These are phyloP conservation scores for Claviceps maximensis DNA, from an alignment of 2,329 filamentous ascomycete species.

Conservation along the genomic window DNA sequence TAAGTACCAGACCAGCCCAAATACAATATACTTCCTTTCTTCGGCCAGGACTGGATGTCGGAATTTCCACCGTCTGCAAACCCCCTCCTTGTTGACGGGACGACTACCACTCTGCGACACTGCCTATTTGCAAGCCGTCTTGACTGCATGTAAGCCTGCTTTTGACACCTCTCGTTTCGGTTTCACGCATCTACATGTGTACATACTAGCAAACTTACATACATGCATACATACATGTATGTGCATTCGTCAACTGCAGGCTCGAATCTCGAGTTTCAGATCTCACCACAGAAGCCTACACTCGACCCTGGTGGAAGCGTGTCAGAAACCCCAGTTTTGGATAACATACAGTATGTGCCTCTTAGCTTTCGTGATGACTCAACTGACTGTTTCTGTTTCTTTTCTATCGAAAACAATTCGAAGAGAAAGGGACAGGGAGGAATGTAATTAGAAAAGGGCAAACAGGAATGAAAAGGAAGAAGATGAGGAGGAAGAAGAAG, in stretches of 20 bases:
- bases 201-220: too few relatives aligned
- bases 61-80: background rate
- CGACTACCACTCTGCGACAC: background rate
- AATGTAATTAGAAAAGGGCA: too few relatives aligned
- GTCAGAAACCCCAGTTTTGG: background rate
- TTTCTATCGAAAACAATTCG: too few relatives aligned
- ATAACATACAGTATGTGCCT: background rate
- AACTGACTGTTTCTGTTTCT: background rate
- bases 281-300: background rate
- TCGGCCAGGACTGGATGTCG: background rate
- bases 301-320: background rate
- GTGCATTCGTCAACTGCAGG: background rate
- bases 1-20: too few relatives aligned
- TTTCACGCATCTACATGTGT: too few relatives aligned
- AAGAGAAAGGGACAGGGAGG: background rate
- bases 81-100: background rate
- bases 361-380: background rate
- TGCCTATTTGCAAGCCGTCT: background rate
- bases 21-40: too few relatives aligned
- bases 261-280: background rate
- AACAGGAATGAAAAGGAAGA: background rate
- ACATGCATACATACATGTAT: too few relatives aligned
- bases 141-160: background rate
- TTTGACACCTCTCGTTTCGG: background rate
- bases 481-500: background rate